Evolutionary conservation across 2,329 filamentous ascomycete genomes (phyloP).

Genomic region (Paramyrothecium sp.): DNA sequence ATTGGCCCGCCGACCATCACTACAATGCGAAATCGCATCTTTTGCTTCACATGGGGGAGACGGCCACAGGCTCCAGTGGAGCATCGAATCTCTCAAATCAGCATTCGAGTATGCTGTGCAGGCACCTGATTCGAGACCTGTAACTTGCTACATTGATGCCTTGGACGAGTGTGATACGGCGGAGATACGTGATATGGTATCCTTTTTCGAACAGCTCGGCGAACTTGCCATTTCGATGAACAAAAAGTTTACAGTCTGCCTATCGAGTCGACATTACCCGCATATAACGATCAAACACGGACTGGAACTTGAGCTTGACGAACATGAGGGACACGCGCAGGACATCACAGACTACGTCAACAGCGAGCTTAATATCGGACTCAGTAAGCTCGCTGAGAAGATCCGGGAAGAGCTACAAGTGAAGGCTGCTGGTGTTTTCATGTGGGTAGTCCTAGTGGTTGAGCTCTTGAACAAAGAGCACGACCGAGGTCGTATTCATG

Average conservation of each 20-base stretch:
- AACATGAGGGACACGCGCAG: slow-evolving; percentile 16
- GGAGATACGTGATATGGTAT: slow-evolving; percentile 38
- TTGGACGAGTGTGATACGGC: slow-evolving; percentile 44
- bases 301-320: slow-evolving; percentile 20
- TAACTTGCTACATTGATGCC: slow-evolving; percentile 32
- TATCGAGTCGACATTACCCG: slow-evolving; percentile 46
- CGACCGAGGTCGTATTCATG: slow-evolving; percentile 19
- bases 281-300: slow-evolving; percentile 28
- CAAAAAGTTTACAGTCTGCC: slow-evolving; percentile 29
- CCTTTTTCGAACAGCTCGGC: slow-evolving; percentile 36
- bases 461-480: slow-evolving; percentile 32
- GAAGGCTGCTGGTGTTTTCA: background rate
- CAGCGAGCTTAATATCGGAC: slow-evolving; percentile 24
- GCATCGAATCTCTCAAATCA: slow-evolving; percentile 8
- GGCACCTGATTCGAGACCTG: background rate
- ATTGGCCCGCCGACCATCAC: slow-evolving; percentile 27
- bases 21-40: slow-evolving; percentile 30
- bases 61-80: background rate
- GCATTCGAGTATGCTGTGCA: slow-evolving; percentile 17
- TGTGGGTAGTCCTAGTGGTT: slow-evolving; percentile 1
- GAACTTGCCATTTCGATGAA: slow-evolving; percentile 16
- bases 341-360: slow-evolving; percentile 20
- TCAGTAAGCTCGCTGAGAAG: slow-evolving; percentile 19
- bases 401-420: background rate
- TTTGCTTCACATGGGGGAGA: background rate